A percentile compares a stretch with the other conserved stretches of the same genome.
phyloP scores from a whole-genome alignment of 139 green algal species.

The Chlorella sorokiniana region DNA sequence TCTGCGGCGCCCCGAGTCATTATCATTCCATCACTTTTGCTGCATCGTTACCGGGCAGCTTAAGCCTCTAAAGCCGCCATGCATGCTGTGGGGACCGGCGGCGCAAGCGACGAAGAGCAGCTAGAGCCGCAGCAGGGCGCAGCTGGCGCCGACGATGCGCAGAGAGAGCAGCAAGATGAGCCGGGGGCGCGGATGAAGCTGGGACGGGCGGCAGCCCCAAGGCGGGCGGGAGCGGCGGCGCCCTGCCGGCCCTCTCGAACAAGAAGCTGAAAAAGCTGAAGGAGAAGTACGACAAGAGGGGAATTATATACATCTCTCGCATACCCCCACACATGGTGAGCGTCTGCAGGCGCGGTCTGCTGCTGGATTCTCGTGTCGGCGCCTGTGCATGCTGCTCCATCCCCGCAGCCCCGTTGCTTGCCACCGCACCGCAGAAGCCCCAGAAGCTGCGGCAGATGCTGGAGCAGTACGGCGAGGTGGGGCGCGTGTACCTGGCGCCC shows the following conservation, averaged over 20 bases:
- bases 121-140: not conserved
- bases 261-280: slow-evolving; percentile 40
- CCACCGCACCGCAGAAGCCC: slow-evolving; percentile 86
- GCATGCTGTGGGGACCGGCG: too few species aligned
- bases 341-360: not conserved
- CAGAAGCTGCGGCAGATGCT: slow-evolving; percentile 91
- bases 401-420: too few species aligned
- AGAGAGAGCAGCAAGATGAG: too few species aligned
- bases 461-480: slow-evolving; percentile 73
- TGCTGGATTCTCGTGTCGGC: too few species aligned
- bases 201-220: not conserved
- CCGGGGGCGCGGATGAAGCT: not conserved
- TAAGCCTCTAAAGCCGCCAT: too few species aligned
- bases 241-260: not conserved
- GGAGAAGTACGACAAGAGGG: slow-evolving; percentile 41
- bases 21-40: too few species aligned
- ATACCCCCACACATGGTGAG: slow-evolving; percentile 71
- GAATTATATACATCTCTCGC: slow-evolving; percentile 87
- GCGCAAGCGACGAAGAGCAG: slow-evolving; percentile 1
- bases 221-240: not conserved
- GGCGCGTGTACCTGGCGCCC: slow-evolving; percentile 87
- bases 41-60: too few species aligned
- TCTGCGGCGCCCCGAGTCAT: too few species aligned
- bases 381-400: too few species aligned
- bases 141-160: not conserved